A percentile compares a stretch with the other conserved stretches of the same genome.
These are phyloP conservation scores for Striga asiatica DNA, from an alignment of 257 asterid species.

Conservation along the genomic window DNA sequence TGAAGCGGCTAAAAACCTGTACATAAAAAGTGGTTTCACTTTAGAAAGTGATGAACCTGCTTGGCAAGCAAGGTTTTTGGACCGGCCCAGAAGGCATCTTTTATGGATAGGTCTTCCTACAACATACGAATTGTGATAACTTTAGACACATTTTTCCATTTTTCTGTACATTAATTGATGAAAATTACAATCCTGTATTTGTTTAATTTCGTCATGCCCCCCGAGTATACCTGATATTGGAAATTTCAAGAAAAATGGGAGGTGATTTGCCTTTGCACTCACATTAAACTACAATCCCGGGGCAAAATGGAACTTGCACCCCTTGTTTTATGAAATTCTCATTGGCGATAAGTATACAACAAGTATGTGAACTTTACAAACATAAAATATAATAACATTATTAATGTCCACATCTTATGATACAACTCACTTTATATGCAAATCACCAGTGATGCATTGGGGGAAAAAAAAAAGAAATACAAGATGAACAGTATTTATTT, in stretches of 20 bases:
- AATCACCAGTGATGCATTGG: slow-evolving; percentile 15
- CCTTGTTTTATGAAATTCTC: too few species aligned
- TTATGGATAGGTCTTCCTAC: slow-evolving; percentile 67
- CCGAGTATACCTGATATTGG: too few species aligned
- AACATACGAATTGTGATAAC: slow-evolving; percentile 31
- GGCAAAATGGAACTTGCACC: too few species aligned
- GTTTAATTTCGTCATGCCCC: too few species aligned
- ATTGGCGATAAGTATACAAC: too few species aligned
- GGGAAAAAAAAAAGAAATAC: slow-evolving; percentile 7
- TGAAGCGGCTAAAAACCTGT: slow-evolving; percentile 69
- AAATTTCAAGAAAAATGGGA: too few species aligned
- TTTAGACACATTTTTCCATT: background rate
- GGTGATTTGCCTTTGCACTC: too few species aligned
- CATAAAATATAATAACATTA: too few species aligned
- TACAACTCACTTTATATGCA: slow-evolving; percentile 18
- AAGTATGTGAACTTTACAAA: too few species aligned
- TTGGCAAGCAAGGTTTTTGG: slow-evolving; percentile 87
- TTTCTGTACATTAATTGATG: too few species aligned
- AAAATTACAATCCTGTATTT: background rate
- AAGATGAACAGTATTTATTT: slow-evolving; percentile 4
- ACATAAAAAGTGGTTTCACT: slow-evolving; percentile 75
- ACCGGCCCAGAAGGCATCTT: slow-evolving; percentile 81
- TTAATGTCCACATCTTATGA: slow-evolving; percentile 17
- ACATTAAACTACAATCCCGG: too few species aligned
- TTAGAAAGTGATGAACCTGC: slow-evolving; percentile 85